Conservation (phyloP, 2,329 filamentous ascomycete genomes). For the Aspergillus thermomutatus region DNA sequence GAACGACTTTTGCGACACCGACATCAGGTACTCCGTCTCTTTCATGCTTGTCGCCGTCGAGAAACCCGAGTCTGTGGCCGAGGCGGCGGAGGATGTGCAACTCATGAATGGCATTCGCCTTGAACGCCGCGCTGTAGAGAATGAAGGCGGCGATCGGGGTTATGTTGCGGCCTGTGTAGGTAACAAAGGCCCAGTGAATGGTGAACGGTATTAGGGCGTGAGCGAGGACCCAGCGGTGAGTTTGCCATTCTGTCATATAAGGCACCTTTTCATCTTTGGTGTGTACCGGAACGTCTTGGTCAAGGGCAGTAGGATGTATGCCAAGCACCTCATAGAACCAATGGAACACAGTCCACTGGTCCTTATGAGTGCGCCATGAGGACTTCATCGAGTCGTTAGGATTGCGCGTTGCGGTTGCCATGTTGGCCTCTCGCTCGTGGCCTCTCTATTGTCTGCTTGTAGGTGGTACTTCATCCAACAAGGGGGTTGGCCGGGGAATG, state of each 20-base stretch:
- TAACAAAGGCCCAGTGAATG: not conserved
- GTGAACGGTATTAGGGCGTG: not conserved
- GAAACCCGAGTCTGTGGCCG: not conserved
- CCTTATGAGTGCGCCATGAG: not conserved
- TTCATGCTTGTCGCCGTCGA: not conserved
- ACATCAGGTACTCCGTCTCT: not conserved
- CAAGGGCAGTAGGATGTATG: not conserved
- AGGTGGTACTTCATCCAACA: not conserved
- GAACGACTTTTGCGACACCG: not conserved
- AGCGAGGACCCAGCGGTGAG: not conserved
- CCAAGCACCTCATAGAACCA: not conserved
- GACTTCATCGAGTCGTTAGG: not conserved
- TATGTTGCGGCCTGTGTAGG: not conserved
- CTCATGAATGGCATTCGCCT: not conserved
- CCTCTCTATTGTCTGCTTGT: not conserved
- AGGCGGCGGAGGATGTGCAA: not conserved
- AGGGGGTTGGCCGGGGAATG: not conserved
- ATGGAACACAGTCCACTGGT: not conserved
- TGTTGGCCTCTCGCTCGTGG: not conserved
- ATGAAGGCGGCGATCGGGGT: not conserved
- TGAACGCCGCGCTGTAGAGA: not conserved
- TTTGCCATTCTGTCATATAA: not conserved
- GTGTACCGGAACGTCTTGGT: not conserved
- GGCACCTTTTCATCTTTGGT: not conserved
- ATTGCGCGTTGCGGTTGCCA: not conserved